Conservation (phyloP, 1,139 yeast species). For the Pichia sp. region DNA sequence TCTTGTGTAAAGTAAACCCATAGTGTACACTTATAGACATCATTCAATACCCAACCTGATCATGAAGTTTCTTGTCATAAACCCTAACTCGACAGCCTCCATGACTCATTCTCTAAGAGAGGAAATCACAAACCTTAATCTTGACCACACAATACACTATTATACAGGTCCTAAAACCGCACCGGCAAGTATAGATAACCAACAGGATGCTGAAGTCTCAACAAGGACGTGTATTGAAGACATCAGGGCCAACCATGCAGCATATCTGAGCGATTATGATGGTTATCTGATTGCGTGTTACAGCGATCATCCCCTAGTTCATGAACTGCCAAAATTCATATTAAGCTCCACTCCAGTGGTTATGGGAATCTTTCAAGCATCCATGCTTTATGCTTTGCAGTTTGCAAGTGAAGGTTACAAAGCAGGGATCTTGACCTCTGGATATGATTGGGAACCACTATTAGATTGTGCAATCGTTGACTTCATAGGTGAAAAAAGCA, state of each 20-base stretch:
- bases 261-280: slow-evolving; percentile 36
- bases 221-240: slow-evolving; percentile 45
- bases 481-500: slow-evolving; percentile 17
- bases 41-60: too few species aligned
- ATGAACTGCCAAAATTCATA: slow-evolving; percentile 34
- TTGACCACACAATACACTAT: slow-evolving; percentile 35
- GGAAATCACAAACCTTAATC: slow-evolving; percentile 16
- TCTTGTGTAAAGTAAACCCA: too few species aligned
- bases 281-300: slow-evolving; percentile 71
- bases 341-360: slow-evolving; percentile 46
- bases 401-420: slow-evolving; percentile 32
- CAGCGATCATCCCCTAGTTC: slow-evolving; percentile 72
- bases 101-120: slow-evolving; percentile 48
- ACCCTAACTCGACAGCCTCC: slow-evolving; percentile 61
- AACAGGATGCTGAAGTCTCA: slow-evolving; percentile 46
- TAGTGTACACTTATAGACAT: too few species aligned
- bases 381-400: slow-evolving; percentile 49
- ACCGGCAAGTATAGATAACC: slow-evolving; percentile 59
- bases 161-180: slow-evolving; percentile 63
- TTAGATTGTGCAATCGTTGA: slow-evolving; percentile 42
- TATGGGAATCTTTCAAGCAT: slow-evolving; percentile 73
- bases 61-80: slow-evolving; percentile 38
- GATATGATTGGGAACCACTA: slow-evolving; percentile 57
- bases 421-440: slow-evolving; percentile 69
- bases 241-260: slow-evolving; percentile 11